phyloP scores from a whole-genome alignment of 768 basidiomycete genomes.

The Boletus tylopilopsis region DNA sequence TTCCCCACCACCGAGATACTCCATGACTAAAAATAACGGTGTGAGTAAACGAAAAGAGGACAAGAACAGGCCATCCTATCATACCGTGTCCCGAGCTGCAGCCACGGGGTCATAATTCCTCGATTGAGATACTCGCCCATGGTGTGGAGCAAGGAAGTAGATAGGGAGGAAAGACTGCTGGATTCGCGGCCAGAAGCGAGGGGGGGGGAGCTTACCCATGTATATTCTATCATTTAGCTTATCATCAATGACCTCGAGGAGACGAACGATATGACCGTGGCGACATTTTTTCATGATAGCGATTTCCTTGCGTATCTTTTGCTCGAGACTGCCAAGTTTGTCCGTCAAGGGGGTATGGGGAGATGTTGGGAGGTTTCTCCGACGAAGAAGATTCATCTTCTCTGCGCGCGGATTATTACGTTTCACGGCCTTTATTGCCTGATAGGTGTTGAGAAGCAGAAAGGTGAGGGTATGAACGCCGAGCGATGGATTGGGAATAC shows the following conservation, averaged over 20 bases:
- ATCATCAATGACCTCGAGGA: slow-evolving; percentile 96
- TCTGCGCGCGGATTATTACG: slow-evolving; percentile 70
- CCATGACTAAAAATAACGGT: slow-evolving; percentile 65
- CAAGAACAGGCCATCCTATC: slow-evolving; percentile 21
- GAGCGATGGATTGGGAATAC: slow-evolving; percentile 20
- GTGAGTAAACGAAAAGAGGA: slow-evolving; percentile 19
- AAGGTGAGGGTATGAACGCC: slow-evolving; percentile 2
- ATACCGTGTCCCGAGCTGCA: slow-evolving; percentile 29
- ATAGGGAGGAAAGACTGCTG: slow-evolving; percentile 16
- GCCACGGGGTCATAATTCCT: slow-evolving; percentile 32
- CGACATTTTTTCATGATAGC: slow-evolving; percentile 98
- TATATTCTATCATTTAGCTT: slow-evolving; percentile 83
- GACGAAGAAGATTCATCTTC: slow-evolving; percentile 52
- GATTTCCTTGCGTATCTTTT: slow-evolving; percentile 88
- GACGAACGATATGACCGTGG: slow-evolving; percentile 84
- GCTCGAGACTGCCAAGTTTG: slow-evolving; percentile 66
- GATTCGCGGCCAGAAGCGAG: slow-evolving; percentile 10
- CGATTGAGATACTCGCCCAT: slow-evolving; percentile 29
- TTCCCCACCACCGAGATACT: slow-evolving; percentile 94
- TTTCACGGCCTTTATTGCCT: slow-evolving; percentile 81
- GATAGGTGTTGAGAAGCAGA: slow-evolving; percentile 9
- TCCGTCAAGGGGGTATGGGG: slow-evolving; percentile 59
- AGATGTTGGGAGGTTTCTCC: slow-evolving; percentile 41
- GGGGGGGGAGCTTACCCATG: slow-evolving; percentile 66
- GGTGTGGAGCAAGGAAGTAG: slow-evolving; percentile 22